These are phyloP conservation scores for Helotiales sp. DNA, from an alignment of 2,329 filamentous ascomycete species.

Conservation along the genomic window DNA sequence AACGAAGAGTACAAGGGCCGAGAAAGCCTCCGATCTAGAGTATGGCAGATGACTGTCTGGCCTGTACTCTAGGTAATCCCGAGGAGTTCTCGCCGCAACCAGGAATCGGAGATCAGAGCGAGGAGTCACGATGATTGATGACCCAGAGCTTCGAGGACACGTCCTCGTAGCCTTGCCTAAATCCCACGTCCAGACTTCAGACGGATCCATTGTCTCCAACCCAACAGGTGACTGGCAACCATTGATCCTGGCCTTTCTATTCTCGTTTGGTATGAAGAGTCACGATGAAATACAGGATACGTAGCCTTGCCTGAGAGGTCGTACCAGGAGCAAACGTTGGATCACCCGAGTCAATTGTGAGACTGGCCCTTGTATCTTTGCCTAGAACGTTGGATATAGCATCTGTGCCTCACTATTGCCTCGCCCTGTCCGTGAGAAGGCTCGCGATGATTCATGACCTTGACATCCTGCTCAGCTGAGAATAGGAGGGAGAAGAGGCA, in stretches of 20 bases:
- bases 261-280: not conserved
- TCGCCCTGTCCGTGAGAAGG: not conserved
- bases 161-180: not conserved
- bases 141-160: not conserved
- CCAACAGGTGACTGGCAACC: not conserved
- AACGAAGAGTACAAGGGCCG: too few species aligned
- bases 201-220: not conserved
- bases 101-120: too few species aligned
- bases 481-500: not conserved
- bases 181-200: not conserved
- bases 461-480: not conserved
- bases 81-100: too few species aligned
- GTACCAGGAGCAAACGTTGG: not conserved
- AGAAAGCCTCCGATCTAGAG: too few species aligned
- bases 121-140: not conserved
- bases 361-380: not conserved
- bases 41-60: too few species aligned
- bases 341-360: not conserved
- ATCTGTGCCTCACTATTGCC: not conserved
- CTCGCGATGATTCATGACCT: conserved; percentile 9
- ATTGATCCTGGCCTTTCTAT: not conserved
- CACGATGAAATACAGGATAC: not conserved
- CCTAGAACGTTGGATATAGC: not conserved
- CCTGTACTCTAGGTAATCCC: too few species aligned
- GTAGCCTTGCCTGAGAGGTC: conserved; percentile 8